phyloP scores from a whole-genome alignment of 805 yeast genomes.

The Monosporozyma yasuniensis region DNA sequence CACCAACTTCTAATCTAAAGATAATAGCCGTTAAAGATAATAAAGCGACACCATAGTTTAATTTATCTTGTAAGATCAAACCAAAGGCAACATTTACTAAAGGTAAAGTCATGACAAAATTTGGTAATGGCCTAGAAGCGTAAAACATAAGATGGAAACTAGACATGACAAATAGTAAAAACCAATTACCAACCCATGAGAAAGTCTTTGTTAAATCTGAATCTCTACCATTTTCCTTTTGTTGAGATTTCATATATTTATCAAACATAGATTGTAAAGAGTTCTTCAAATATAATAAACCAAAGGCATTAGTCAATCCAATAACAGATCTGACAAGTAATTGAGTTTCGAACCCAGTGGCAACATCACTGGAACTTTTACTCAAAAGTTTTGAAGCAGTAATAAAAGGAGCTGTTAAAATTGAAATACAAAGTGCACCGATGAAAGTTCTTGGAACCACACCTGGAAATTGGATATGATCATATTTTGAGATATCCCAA shows the following conservation, averaged over 20 bases:
- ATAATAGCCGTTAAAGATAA: conserved; percentile 56
- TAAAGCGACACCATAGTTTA: conserved; percentile 40
- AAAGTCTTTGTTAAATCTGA: conserved; percentile 4
- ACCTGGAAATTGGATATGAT: conserved; percentile 77
- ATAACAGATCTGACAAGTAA: conserved; percentile 47
- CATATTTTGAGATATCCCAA: conserved; percentile 39
- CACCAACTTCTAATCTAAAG: conserved; percentile 63
- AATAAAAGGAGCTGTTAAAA: conserved; percentile 34
- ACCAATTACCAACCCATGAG: conserved; percentile 45
- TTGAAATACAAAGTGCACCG: conserved; percentile 53
- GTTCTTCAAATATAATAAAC: conserved; percentile 44
- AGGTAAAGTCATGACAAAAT: conserved; percentile 69
- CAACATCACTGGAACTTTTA: conserved; percentile 1
- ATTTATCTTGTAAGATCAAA: conserved; percentile 41
- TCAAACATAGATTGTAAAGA: conserved; percentile 25
- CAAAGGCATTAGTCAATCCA: conserved; percentile 51
- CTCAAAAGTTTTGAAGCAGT: conserved; percentile 7
- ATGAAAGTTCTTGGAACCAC: conserved; percentile 80
- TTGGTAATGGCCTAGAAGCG: conserved; percentile 81
- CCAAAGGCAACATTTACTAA: conserved; percentile 50
- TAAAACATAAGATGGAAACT: conserved; percentile 80
- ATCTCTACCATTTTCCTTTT: conserved; percentile 8
- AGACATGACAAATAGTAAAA: conserved; percentile 44
- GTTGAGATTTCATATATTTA: conserved; percentile 8
- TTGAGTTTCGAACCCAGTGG: conserved; percentile 45